Base-by-base conservation (phyloP, 192 early-diverging fungal genomes). In the Chytriomyces sp. region DNA sequence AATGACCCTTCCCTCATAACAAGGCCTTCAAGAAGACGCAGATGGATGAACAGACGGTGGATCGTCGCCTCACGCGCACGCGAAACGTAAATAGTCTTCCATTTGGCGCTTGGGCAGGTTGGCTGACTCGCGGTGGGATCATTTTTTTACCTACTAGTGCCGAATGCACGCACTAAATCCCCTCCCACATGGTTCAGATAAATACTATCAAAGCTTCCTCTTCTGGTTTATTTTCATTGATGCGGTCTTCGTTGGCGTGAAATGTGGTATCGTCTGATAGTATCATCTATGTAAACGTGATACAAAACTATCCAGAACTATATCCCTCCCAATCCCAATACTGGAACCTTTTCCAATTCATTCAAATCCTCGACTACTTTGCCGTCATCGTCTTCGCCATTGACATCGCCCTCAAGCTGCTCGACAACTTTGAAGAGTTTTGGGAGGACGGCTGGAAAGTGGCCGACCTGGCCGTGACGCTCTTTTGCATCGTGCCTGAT, bases 61-160 rank as follows among this genome's bases (percentile, higher is more conserved):
- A 81, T 73, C 61, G 80, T 25, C 73, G 80, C 34, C 55, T 81
- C 12, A 81, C 78, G 3, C 44, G 80, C 6, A 81, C 75, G n/a
- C 39, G 72, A 22, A 80, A 81, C 63, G 36, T 78, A 14, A 72
- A 77, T 26, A 37, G 68, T 28, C 25, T 81, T 34, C 80, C 80
- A 2, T 52, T 81, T 22, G 80, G 80, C 0, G 80, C 80, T 0
- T 81, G 80, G 80, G 80, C 80, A 10, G 52, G 53, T n/a, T 81
- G 80, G 80, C 61, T 77, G 14, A 64, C 70, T 2, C n/a, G 33
- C 34, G 12, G 74, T 75, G 53, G 44, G 26, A 4, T 3, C 36
- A 37, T n/a, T 19, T 63, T 28, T 17, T 34, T 49, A n/a, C 39
- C 14, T 28, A 28, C 30, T 22, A 34, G 19, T 0, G 25, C 7